phyloP scores from a whole-genome alignment of 2,329 filamentous ascomycete genomes.

The Aspergillus tanneri region DNA sequence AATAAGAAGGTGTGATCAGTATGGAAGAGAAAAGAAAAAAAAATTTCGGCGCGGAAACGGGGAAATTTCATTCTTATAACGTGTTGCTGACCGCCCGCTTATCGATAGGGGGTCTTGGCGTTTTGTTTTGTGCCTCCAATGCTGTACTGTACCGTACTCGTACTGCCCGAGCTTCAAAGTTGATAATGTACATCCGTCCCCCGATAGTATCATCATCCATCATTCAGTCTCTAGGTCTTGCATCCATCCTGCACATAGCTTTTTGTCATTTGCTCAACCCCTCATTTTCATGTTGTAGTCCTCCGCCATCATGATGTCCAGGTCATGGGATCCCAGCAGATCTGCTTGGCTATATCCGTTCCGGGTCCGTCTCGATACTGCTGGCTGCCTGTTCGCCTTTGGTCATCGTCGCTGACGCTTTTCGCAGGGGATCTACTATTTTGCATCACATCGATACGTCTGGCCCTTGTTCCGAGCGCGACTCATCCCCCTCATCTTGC shows the following conservation, averaged over 20 bases:
- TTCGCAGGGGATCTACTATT: constrained; percentile 74
- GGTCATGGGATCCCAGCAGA: constrained; percentile 27
- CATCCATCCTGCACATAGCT: neutral
- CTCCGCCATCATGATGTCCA: constrained; percentile 12
- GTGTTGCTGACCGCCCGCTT: constrained; percentile 25
- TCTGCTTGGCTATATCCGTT: constrained; percentile 51
- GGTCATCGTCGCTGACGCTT: constrained; percentile 3
- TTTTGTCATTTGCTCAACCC: neutral
- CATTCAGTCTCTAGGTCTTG: neutral
- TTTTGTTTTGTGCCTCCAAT: constrained; percentile 1
- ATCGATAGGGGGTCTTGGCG: constrained; percentile 37
- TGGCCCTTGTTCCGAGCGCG: constrained; percentile 78
- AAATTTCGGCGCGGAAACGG: too few relatives aligned
- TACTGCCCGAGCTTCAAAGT: too few relatives aligned
- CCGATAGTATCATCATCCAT: neutral
- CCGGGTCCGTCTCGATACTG: constrained; percentile 37
- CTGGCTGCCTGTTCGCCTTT: constrained; percentile 7
- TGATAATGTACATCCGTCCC: neutral
- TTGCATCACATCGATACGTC: constrained; percentile 71
- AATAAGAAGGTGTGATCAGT: constrained; percentile 48
- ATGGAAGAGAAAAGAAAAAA: constrained; percentile 21
- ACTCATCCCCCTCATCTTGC: constrained; percentile 74
- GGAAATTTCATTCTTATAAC: constrained; percentile 29
- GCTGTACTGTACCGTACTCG: too few relatives aligned
- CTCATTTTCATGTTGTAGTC: neutral